These are phyloP conservation scores for Malus sylvestris DNA, from an alignment of 306 rosid genomes.

Conservation along the genomic window DNA sequence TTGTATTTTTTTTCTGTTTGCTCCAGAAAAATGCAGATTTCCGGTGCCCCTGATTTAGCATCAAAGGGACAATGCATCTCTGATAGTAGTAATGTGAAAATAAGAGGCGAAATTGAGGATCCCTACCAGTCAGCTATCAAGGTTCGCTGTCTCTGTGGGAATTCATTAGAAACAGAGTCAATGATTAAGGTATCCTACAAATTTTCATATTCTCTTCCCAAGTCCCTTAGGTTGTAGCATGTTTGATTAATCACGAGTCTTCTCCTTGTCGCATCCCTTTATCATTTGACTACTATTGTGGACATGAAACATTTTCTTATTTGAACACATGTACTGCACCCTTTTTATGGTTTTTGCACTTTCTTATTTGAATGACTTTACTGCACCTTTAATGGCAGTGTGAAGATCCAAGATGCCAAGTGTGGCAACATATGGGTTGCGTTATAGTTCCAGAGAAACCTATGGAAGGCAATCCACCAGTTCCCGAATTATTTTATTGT, in stretches of 20 bases:
- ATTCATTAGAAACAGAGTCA: conserved; percentile 64
- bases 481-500: conserved; percentile 78
- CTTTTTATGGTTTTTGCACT: neutral
- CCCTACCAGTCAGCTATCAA: conserved; percentile 56
- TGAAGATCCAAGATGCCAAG: conserved; percentile 73
- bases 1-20: conserved; percentile 6
- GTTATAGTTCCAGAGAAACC: conserved; percentile 89
- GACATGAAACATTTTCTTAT: neutral
- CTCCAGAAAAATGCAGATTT: conserved; percentile 87
- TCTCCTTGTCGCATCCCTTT: neutral
- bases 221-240: neutral
- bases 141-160: conserved; percentile 91
- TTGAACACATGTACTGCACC: neutral
- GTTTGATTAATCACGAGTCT: neutral
- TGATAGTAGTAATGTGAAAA: conserved; percentile 71
- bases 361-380: neutral
- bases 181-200: conserved; percentile 60
- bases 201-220: neutral
- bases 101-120: conserved; percentile 76
- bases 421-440: conserved; percentile 92
- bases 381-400: conserved; percentile 55
- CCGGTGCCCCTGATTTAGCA: conserved; percentile 90
- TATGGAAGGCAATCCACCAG: conserved; percentile 54
- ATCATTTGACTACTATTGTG: neutral
- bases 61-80: conserved; percentile 76